phyloP scores from a whole-genome alignment of 1,284 basidiomycete species.

The Exobasidium cylindrosporum region DNA sequence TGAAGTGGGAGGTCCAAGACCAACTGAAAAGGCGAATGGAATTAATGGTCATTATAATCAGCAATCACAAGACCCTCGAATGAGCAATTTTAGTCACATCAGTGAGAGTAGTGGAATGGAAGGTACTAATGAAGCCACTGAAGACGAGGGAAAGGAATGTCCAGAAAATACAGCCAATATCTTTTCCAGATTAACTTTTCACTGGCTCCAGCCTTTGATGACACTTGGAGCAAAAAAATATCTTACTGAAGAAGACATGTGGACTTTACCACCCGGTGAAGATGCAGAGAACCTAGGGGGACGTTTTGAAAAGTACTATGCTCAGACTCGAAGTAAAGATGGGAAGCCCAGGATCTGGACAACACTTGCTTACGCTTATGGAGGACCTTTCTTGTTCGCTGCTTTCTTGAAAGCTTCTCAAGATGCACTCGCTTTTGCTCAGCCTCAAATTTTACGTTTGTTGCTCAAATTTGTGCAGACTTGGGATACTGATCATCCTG shows the following conservation, averaged over 20 bases:
- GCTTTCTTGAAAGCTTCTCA: constrained; percentile 67
- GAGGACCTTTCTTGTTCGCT: constrained; percentile 71
- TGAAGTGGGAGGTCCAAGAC: constrained; percentile 26
- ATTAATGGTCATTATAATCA: background rate
- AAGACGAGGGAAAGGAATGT: constrained; percentile 61
- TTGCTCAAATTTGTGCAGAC: constrained; percentile 69
- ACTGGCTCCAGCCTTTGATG: constrained; percentile 77
- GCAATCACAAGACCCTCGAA: background rate
- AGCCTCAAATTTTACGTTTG: constrained; percentile 81
- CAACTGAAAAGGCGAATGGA: constrained; percentile 16
- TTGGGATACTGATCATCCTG: constrained; percentile 21
- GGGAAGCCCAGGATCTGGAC: constrained; percentile 29
- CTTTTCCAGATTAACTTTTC: constrained; percentile 67
- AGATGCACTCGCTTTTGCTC: constrained; percentile 76
- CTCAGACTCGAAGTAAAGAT: constrained; percentile 11
- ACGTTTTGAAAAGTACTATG: constrained; percentile 60
- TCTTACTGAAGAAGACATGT: constrained; percentile 56
- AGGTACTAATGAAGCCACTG: constrained; percentile 18
- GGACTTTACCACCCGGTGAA: constrained; percentile 61
- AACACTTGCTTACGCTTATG: constrained; percentile 61
- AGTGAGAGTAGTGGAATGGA: constrained; percentile 43
- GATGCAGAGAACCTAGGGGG: constrained; percentile 70
- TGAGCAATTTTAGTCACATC: constrained; percentile 30
- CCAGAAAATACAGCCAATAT: constrained; percentile 79
- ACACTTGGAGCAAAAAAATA: constrained; percentile 49